These are phyloP conservation scores for Lunularia cruciata DNA, from an alignment of 225 moss, liverwort and hornwort genomes.

Conservation along the genomic window DNA sequence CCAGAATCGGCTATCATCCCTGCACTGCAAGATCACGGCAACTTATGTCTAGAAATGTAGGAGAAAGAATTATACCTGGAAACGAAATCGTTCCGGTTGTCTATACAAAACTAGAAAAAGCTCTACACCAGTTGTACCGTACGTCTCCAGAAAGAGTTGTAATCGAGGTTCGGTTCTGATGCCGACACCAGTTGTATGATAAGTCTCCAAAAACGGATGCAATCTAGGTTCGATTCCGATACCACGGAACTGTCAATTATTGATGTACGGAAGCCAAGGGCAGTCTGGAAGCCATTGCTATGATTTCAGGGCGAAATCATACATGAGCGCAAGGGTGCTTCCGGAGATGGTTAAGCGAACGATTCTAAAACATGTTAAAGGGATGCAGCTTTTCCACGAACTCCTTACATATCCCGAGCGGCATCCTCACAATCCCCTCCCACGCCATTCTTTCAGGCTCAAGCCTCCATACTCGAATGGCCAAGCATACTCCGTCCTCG, in stretches of 20 bases:
- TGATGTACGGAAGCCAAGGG: constrained; percentile 71
- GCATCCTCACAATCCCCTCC: constrained; percentile 76
- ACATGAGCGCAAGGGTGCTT: constrained; percentile 68
- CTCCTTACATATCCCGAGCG: constrained; percentile 55
- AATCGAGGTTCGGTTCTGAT: no score
- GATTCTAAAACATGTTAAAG: constrained; percentile 68
- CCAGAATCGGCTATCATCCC: constrained; percentile 13
- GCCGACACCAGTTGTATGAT: no score
- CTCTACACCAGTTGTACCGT: constrained; percentile 3
- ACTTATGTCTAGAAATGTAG: constrained; percentile 14
- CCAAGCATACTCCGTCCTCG: constrained; percentile 62
- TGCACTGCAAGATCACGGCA: constrained; percentile 13
- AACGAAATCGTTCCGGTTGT: constrained; percentile 16
- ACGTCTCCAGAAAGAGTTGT: constrained; percentile 12
- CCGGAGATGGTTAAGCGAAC: constrained; percentile 68
- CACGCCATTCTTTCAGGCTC: constrained; percentile 60
- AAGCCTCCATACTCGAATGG: constrained; percentile 78
- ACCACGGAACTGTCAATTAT: constrained; percentile 79
- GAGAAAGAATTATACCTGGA: constrained; percentile 17
- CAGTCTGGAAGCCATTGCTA: constrained; percentile 75
- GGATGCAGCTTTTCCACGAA: constrained; percentile 74
- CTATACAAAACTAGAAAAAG: constrained; percentile 9
- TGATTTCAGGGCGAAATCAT: constrained; percentile 58
- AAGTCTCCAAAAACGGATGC: constrained; percentile 17
- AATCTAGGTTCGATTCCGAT: constrained; percentile 74